Percentiles rank a stretch among this genome's conserved stretches.
Evolutionary conservation across 148 eudicot genomes (phyloP).

Genomic region (Silene latifolia): DNA sequence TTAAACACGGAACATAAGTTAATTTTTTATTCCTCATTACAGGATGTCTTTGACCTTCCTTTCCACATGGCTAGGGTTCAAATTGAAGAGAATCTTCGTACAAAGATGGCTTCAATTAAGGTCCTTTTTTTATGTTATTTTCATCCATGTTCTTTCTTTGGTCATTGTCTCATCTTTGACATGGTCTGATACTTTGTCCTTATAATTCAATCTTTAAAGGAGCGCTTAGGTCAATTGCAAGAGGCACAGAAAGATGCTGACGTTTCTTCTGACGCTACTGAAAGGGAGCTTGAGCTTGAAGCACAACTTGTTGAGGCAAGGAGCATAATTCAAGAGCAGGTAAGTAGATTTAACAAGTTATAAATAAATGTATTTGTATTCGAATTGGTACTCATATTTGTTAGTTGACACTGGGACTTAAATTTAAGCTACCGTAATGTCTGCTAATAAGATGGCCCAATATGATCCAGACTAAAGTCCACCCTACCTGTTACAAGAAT

Average conservation of each 20-base stretch:
- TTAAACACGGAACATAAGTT: background rate
- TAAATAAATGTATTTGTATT: background rate
- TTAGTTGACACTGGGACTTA: background rate
- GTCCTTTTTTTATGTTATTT: constrained; percentile 29
- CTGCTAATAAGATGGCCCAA: background rate
- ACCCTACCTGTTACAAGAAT: background rate
- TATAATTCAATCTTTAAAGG: constrained; percentile 38
- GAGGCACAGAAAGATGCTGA: constrained; percentile 90
- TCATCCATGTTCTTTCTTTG: background rate
- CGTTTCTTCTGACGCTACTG: constrained; percentile 88
- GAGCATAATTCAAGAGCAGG: constrained; percentile 99
- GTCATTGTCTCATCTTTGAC: constrained; percentile 16
- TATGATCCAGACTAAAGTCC: background rate
- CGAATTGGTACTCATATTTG: background rate
- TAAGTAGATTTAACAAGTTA: constrained; percentile 23
- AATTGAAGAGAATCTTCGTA: constrained; percentile 91
- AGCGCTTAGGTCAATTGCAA: constrained; percentile 86
- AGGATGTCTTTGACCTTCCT: constrained; percentile 99
- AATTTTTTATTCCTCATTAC: constrained; percentile 17
- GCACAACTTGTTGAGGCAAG: constrained; percentile 99
- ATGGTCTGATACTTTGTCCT: constrained; percentile 6
- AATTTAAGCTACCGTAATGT: background rate
- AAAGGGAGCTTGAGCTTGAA: constrained; percentile 99
- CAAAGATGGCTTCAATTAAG: constrained; percentile 91
- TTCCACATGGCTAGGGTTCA: constrained; percentile 96